A percentile compares a stretch with the other conserved stretches of the same genome.
phyloP scores from a whole-genome alignment of 1,284 basidiomycete genomes.

The Tremellales sp. region DNA sequence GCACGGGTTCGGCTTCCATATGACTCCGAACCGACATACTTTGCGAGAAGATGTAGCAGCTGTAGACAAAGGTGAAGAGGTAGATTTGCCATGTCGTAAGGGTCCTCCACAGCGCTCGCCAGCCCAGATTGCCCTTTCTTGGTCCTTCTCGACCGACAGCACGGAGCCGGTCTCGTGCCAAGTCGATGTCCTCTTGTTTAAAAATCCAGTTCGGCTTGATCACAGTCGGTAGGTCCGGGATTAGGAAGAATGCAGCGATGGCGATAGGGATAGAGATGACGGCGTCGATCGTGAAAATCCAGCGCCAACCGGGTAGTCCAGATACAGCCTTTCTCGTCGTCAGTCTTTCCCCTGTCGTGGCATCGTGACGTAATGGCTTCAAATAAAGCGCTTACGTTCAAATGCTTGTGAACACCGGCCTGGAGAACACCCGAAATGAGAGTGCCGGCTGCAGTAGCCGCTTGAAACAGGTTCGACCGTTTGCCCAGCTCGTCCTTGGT shows the following conservation, averaged over 20 bases:
- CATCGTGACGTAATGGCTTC: too few species aligned
- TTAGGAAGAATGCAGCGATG: slow-evolving; percentile 3
- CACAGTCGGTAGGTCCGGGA: slow-evolving; percentile 18
- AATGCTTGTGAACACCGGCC: slow-evolving; percentile 3
- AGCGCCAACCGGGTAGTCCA: slow-evolving; percentile 9
- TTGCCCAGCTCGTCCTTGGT: slow-evolving; percentile 10
- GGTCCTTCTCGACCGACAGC: slow-evolving; percentile 11
- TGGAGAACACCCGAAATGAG: slow-evolving; percentile 7
- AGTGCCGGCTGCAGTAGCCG: slow-evolving; percentile 15
- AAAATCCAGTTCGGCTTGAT: slow-evolving; percentile 21
- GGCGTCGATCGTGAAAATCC: slow-evolving; percentile 19
- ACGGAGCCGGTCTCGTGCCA: slow-evolving; percentile 13
- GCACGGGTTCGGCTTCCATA: too few species aligned
- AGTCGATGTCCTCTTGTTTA: slow-evolving; percentile 16
- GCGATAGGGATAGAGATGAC: slow-evolving; percentile 8
- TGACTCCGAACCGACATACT: slow-evolving; percentile 1
- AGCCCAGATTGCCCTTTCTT: slow-evolving; percentile 11
- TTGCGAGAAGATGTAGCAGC: slow-evolving; percentile 12
- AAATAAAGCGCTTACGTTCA: slow-evolving; percentile 9
- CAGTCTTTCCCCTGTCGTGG: too few species aligned
- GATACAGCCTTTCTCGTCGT: neutral
- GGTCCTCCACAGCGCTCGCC: slow-evolving; percentile 17
- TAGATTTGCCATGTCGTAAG: slow-evolving; percentile 33
- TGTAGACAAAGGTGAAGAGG: slow-evolving; percentile 12
- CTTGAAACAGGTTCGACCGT: slow-evolving; percentile 9